These are phyloP conservation scores for Eremochloa ophiuroides DNA, from an alignment of 176 grass and related monocot genomes.

Conservation along the genomic window DNA sequence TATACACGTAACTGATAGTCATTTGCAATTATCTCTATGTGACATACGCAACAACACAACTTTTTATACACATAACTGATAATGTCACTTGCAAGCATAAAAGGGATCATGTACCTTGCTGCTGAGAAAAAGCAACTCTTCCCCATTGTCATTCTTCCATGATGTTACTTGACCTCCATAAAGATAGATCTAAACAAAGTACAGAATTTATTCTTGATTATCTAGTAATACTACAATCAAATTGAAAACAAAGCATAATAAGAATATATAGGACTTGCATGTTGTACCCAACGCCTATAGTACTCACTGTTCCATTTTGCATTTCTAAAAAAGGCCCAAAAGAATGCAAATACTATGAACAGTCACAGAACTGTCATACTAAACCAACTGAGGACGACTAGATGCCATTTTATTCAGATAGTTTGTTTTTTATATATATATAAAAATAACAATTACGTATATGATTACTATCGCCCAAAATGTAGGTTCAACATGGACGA, in stretches of 20 bases:
- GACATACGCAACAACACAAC: neutral
- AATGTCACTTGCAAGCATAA: neutral
- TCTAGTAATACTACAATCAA: neutral
- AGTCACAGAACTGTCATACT: neutral
- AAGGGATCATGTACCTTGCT: slow-evolving; percentile 48
- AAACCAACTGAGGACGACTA: neutral
- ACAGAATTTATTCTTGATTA: neutral
- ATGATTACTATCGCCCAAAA: neutral
- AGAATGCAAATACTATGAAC: neutral
- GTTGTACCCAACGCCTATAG: neutral
- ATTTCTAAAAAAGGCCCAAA: neutral
- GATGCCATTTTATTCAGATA: neutral
- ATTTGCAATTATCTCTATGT: neutral
- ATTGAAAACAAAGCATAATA: neutral
- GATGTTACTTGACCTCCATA: slow-evolving; percentile 79
- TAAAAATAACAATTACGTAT: neutral
- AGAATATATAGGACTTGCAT: neutral
- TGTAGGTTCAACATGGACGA: neutral
- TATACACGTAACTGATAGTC: neutral
- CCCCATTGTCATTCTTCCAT: slow-evolving; percentile 81
- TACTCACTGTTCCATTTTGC: neutral
- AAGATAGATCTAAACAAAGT: slow-evolving; percentile 37
- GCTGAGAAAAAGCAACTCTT: slow-evolving; percentile 76
- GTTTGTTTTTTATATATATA: neutral
- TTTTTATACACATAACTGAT: neutral